Conservation (phyloP, 179 eudicot genomes). For the Drosera spatulata region DNA sequence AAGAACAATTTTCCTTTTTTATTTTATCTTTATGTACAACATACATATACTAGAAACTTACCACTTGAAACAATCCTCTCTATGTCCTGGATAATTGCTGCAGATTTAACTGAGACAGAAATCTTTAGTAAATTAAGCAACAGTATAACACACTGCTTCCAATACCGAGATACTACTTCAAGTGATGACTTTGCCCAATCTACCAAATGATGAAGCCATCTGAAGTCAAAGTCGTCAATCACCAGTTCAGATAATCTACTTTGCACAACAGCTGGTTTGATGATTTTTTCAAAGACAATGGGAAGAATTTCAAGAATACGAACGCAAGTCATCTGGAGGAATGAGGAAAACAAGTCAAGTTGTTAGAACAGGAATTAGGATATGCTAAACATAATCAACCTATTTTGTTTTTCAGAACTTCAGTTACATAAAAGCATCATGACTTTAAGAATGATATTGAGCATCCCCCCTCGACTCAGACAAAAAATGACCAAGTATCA, state of each 20-base stretch:
- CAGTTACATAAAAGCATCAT: too few species aligned
- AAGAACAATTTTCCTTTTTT: too few species aligned
- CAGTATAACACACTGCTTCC: constrained; percentile 66
- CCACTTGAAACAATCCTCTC: constrained; percentile 66
- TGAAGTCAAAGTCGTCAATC: constrained; percentile 20
- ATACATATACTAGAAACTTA: constrained; percentile 22
- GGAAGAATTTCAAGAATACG: constrained; percentile 86
- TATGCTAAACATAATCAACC: not conserved
- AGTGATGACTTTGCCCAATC: constrained; percentile 86
- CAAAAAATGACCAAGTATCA: too few species aligned
- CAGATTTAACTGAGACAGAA: constrained; percentile 34
- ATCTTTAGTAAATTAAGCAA: constrained; percentile 51
- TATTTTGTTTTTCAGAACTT: too few species aligned
- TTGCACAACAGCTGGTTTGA: constrained; percentile 15
- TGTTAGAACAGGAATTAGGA: not conserved
- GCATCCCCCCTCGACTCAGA: too few species aligned
- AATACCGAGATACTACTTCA: constrained; percentile 66
- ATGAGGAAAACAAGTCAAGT: constrained; percentile 14
- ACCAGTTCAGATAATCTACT: constrained; percentile 18
- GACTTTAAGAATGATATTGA: too few species aligned
- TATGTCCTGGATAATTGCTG: constrained; percentile 28
- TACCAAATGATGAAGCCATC: constrained; percentile 82
- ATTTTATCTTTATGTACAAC: not conserved
- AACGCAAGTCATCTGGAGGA: constrained; percentile 88
- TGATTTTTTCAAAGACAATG: constrained; percentile 41